A percentile compares a stretch with the other conserved stretches of the same genome.
These are phyloP conservation scores for Chaetomiaceae sp. DNA, from an alignment of 2,329 filamentous ascomycete genomes.

Conservation along the genomic window DNA sequence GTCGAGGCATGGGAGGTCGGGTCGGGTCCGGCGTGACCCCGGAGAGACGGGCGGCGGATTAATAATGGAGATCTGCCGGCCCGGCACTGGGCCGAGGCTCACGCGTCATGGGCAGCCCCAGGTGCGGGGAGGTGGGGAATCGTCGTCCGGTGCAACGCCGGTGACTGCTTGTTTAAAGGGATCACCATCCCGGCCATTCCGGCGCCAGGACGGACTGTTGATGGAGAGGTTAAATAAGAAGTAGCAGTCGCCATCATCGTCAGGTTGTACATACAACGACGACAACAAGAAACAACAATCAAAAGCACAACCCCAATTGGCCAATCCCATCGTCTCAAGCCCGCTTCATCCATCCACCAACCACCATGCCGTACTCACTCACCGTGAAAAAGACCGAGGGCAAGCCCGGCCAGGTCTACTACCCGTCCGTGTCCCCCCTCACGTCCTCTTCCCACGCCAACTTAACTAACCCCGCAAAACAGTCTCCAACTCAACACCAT, in stretches of 20 bases:
- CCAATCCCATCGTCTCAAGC: neutral
- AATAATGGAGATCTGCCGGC: conserved; percentile 9
- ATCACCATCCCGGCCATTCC: neutral
- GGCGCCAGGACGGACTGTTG: neutral
- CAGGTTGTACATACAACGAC: neutral
- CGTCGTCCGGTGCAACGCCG: neutral
- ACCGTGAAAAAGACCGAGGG: conserved; percentile 66
- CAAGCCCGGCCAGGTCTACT: conserved; percentile 85
- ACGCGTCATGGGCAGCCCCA: conserved; percentile 15
- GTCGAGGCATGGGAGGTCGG: too few species aligned
- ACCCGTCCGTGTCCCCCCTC: conserved; percentile 49
- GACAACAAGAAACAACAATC: neutral
- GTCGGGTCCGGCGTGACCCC: neutral
- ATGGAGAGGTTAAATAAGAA: too few species aligned
- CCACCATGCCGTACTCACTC: conserved; percentile 51
- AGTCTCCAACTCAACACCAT: conserved; percentile 58
- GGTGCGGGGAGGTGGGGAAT: conserved; percentile 18
- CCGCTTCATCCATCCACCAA: too few species aligned
- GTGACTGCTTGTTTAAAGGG: neutral
- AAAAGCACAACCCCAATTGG: neutral
- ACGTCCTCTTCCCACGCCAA: neutral
- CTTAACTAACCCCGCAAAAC: conserved; percentile 11
- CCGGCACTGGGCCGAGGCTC: conserved; percentile 20
- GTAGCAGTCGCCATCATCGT: neutral
- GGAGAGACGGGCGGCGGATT: conserved; percentile 8